Evolutionary conservation across 345 rosid species (phyloP).

Genomic region (Populus tremula): DNA sequence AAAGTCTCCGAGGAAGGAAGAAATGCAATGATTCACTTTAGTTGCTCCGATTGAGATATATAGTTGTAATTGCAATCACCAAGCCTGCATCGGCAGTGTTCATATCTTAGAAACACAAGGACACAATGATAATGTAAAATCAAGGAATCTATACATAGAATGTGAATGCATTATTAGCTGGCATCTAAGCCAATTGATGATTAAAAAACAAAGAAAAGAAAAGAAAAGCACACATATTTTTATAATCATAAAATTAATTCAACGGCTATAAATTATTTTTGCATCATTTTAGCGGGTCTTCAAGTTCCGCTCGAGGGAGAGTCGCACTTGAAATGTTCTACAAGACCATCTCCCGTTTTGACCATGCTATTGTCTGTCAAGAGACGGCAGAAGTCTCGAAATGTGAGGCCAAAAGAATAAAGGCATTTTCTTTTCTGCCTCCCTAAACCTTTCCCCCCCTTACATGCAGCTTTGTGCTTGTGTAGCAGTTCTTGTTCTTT

Average conservation of each 20-base stretch:
- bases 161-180: constrained; percentile 3
- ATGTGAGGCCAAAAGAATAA: constrained; percentile 26
- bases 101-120: constrained; percentile 12
- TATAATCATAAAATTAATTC: background rate
- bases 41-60: background rate
- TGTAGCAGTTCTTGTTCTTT: background rate
- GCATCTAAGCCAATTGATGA: background rate
- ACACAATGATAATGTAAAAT: constrained; percentile 3
- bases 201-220: background rate
- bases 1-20: background rate
- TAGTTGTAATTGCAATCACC: background rate
- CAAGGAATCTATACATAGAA: background rate
- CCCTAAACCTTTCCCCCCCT: background rate
- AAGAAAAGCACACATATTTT: background rate
- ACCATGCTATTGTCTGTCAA: constrained; percentile 14
- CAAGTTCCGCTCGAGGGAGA: background rate
- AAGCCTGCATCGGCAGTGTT: background rate
- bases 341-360: background rate
- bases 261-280: background rate
- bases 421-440: constrained; percentile 14
- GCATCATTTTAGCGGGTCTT: background rate
- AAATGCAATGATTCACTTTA: constrained; percentile 6
- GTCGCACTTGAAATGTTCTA: background rate
- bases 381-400: constrained; percentile 17
- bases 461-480: constrained; percentile 21